Conservation (phyloP, 768 basidiomycete species). For the Mycena capillaripes region DNA sequence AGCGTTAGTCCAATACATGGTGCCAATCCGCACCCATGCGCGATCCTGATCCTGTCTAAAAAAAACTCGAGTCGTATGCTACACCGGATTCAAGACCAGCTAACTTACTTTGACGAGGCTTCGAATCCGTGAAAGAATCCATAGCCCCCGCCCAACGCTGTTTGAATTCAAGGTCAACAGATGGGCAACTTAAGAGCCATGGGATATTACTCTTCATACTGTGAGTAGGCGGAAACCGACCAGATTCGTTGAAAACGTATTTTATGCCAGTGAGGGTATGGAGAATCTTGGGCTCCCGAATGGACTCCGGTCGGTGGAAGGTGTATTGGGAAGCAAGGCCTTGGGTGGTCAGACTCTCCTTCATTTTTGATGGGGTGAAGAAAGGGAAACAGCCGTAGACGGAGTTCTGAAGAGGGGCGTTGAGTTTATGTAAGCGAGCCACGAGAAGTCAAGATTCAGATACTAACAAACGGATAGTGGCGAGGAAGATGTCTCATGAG, state of each 20-base stretch:
- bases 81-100: not conserved
- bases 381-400: slow-evolving; percentile 77
- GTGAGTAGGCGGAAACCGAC: slow-evolving; percentile 46
- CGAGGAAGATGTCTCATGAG: slow-evolving; percentile 57
- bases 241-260: slow-evolving; percentile 45
- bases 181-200: not conserved
- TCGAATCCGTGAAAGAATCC: too few relatives aligned
- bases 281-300: slow-evolving; percentile 42
- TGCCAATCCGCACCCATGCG: not conserved
- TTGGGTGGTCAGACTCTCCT: slow-evolving; percentile 53
- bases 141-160: slow-evolving; percentile 40
- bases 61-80: not conserved
- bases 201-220: slow-evolving; percentile 38
- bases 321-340: slow-evolving; percentile 53
- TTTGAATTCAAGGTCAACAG: not conserved
- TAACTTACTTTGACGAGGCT: slow-evolving; percentile 32
- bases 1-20: not conserved
- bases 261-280: slow-evolving; percentile 47
- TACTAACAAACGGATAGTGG: slow-evolving; percentile 52
- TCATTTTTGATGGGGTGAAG: slow-evolving; percentile 63
- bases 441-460: not conserved
- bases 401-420: slow-evolving; percentile 53
- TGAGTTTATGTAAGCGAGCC: not conserved
- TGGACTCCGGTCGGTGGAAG: slow-evolving; percentile 52
- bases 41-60: slow-evolving; percentile 28